Evolutionary conservation across 257 asterid species (phyloP).

Genomic region (Anisodus acutangulus): DNA sequence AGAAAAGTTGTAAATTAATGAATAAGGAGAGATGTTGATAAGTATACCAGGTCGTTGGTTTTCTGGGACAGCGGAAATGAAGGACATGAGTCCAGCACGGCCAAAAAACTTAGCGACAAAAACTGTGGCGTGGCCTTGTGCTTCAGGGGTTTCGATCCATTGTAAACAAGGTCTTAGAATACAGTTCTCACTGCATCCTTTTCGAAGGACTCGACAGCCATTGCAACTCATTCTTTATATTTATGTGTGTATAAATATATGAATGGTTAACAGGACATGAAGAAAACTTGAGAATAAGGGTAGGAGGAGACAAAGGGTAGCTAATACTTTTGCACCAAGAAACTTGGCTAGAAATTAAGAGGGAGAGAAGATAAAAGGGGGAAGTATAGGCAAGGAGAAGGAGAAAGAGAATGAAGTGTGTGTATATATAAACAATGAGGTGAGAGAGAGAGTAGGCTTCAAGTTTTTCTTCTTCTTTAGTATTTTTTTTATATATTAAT

Average conservation of each 20-base stretch:
- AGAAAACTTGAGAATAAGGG: background rate
- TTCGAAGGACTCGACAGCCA: conserved; percentile 77
- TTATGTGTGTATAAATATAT: background rate
- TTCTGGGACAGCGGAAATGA: conserved; percentile 66
- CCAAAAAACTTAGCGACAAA: conserved; percentile 81
- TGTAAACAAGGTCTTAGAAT: conserved; percentile 62
- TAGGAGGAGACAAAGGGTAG: background rate
- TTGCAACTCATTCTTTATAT: conserved; percentile 62
- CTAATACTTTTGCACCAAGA: conserved; percentile 38
- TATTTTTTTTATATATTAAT: too few species aligned
- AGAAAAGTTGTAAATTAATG: background rate
- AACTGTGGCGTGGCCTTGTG: conserved; percentile 77
- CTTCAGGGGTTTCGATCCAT: conserved; percentile 60
- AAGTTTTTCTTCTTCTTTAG: conserved; percentile 3
- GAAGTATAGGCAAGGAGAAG: conserved; percentile 19
- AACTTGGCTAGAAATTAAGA: background rate
- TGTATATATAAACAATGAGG: conserved; percentile 40
- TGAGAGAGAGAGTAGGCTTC: conserved; percentile 38
- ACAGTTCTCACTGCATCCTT: conserved; percentile 76
- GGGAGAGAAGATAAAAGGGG: background rate
- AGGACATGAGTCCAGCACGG: conserved; percentile 75
- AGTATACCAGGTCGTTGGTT: conserved; percentile 59
- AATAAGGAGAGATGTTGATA: background rate
- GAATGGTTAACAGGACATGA: conserved; percentile 31
- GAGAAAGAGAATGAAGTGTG: conserved; percentile 38